phyloP scores from a whole-genome alignment of 805 yeast genomes.

The Yamadazyma laniorum region DNA sequence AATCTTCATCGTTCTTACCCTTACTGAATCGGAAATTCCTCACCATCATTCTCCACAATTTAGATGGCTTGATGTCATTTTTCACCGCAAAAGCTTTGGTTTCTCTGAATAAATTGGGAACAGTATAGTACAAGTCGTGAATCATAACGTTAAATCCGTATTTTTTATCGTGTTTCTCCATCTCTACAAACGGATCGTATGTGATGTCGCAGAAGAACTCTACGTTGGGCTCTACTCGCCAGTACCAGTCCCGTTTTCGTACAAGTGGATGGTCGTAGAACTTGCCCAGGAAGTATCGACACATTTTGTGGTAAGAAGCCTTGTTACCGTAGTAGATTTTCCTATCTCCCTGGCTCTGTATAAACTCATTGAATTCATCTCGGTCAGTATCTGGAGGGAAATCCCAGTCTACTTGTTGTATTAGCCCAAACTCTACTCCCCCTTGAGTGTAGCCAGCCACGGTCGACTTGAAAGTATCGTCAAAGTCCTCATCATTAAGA shows the following conservation, averaged over 20 bases:
- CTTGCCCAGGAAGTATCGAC: conserved; percentile 83
- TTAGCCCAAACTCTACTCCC: conserved; percentile 66
- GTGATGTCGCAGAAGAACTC: conserved; percentile 87
- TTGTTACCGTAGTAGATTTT: conserved; percentile 80
- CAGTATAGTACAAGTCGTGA: conserved; percentile 75
- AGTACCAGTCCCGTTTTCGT: conserved; percentile 77
- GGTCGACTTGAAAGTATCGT: conserved; percentile 55
- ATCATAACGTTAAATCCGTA: conserved; percentile 86
- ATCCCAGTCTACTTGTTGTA: conserved; percentile 65
- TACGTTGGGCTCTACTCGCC: conserved; percentile 95
- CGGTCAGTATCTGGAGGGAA: conserved; percentile 46
- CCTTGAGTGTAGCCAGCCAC: conserved; percentile 57
- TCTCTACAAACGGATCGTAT: conserved; percentile 84
- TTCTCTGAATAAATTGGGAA: conserved; percentile 75
- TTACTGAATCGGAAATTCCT: conserved; percentile 24
- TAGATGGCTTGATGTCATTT: conserved; percentile 45
- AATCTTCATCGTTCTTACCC: conserved; percentile 23
- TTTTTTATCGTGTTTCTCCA: conserved; percentile 65
- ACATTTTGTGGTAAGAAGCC: conserved; percentile 90
- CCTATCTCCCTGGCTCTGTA: conserved; percentile 77
- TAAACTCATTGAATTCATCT: conserved; percentile 50
- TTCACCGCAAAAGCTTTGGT: conserved; percentile 62
- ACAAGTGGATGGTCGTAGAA: conserved; percentile 81
- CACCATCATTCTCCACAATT: conserved; percentile 68
- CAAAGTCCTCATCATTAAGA: conserved; percentile 76